A percentile compares a stretch with the other conserved stretches of the same genome.
These are phyloP conservation scores for Platanthera zijinensis DNA, from an alignment of 106 monocot genomes.

Conservation along the genomic window DNA sequence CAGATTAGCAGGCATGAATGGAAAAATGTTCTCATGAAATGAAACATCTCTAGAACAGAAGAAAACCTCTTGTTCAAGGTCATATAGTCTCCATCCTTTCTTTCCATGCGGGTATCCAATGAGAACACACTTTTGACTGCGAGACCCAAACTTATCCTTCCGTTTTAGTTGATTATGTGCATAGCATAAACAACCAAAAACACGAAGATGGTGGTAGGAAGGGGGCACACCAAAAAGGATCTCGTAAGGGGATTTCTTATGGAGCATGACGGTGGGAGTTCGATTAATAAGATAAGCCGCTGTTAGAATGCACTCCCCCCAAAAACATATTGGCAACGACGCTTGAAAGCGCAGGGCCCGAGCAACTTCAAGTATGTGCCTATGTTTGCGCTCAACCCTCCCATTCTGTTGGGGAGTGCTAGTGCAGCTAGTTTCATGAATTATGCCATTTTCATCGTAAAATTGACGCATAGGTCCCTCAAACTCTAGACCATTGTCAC, in stretches of 20 bases:
- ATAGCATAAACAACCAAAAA: slow-evolving; percentile 5
- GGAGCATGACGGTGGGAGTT: background rate
- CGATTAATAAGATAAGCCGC: slow-evolving; percentile 1
- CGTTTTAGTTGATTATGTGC: too few relatives aligned
- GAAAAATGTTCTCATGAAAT: too few relatives aligned
- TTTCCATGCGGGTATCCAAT: too few relatives aligned
- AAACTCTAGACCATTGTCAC: too few relatives aligned
- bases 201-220: background rate
- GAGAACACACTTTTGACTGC: too few relatives aligned
- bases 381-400: background rate
- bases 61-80: too few relatives aligned
- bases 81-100: too few relatives aligned
- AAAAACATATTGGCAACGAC: background rate
- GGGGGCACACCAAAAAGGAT: background rate
- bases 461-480: too few relatives aligned
- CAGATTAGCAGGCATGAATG: too few relatives aligned
- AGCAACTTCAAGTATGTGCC: background rate
- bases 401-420: background rate
- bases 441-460: too few relatives aligned
- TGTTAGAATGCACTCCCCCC: background rate
- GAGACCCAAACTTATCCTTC: too few relatives aligned
- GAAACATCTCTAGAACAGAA: too few relatives aligned
- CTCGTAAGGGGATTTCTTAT: background rate
- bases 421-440: background rate
- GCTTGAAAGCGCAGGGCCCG: background rate